These are phyloP conservation scores for Powellomyces hirtus DNA, from an alignment of 192 early-diverging fungal species.

Conservation along the genomic window DNA sequence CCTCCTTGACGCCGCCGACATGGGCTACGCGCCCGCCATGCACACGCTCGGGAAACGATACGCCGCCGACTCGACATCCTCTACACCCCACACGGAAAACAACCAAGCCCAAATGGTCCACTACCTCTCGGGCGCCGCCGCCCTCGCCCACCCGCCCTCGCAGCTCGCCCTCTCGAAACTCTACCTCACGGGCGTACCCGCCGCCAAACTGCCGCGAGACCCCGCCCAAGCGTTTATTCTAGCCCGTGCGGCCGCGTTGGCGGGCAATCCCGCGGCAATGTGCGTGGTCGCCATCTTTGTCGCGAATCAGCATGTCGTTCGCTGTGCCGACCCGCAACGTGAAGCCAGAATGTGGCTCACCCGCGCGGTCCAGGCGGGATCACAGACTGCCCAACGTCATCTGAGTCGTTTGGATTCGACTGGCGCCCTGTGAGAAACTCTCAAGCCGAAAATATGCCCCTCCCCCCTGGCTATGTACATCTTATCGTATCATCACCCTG, in stretches of 20 bases:
- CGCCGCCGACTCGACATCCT: background rate
- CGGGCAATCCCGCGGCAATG: background rate
- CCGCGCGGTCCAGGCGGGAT: background rate
- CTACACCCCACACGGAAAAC: background rate
- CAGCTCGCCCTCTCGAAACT: slow-evolving; percentile 2
- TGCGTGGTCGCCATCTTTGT: slow-evolving; percentile 3
- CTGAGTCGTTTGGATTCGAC: background rate
- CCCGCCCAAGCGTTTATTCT: background rate
- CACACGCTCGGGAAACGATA: background rate
- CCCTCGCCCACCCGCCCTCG: background rate
- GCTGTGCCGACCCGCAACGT: background rate
- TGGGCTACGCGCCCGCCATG: background rate
- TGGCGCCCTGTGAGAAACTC: too few relatives aligned
- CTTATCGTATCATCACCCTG: too few relatives aligned
- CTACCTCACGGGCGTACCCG: slow-evolving; percentile 1
- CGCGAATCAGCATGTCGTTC: background rate
- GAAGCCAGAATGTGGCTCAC: slow-evolving; percentile 1
- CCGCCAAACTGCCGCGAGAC: background rate
- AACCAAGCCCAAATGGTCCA: background rate
- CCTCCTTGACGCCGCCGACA: background rate
- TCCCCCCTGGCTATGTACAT: too few relatives aligned
- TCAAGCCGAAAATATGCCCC: too few relatives aligned
- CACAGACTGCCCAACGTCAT: background rate
- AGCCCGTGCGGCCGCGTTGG: background rate
- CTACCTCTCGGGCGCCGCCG: background rate